A percentile compares a stretch with the other conserved stretches of the same genome.
phyloP scores from a whole-genome alignment of 345 rosid species.

The Heritiera fomes region DNA sequence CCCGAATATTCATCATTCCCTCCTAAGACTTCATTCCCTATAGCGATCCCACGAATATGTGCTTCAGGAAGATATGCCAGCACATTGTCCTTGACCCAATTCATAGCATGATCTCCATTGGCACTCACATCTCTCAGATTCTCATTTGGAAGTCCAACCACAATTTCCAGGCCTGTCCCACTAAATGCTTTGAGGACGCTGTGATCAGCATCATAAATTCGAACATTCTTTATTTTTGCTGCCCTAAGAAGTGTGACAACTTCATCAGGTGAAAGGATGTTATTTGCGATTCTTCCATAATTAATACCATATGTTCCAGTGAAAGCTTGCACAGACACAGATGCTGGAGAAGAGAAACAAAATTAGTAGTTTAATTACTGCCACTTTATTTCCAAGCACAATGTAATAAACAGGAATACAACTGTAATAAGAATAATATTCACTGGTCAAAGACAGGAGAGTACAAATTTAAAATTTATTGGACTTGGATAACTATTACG shows the following conservation, averaged over 20 bases:
- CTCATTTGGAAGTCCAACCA: constrained; percentile 81
- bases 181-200: constrained; percentile 87
- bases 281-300: constrained; percentile 91
- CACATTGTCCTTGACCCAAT: constrained; percentile 89
- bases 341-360: constrained; percentile 37
- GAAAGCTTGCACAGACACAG: constrained; percentile 52
- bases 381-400: constrained; percentile 15
- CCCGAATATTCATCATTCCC: constrained; percentile 59
- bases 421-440: not conserved
- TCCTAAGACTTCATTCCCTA: constrained; percentile 93
- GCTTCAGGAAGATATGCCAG: constrained; percentile 76
- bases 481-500: not conserved
- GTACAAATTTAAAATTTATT: not conserved
- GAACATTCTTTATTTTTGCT: constrained; percentile 80
- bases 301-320: constrained; percentile 94
- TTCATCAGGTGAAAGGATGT: constrained; percentile 88
- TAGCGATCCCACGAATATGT: constrained; percentile 81
- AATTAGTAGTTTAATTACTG: constrained; percentile 9
- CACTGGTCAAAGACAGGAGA: not conserved
- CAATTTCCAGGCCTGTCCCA: constrained; percentile 83
- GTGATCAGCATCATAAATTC: constrained; percentile 86
- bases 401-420: not conserved
- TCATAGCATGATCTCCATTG: constrained; percentile 68
- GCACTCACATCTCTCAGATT: constrained; percentile 67
- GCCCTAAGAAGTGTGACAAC: constrained; percentile 76